phyloP scores from a whole-genome alignment of 768 basidiomycete species.

The Suillus hirtellus region DNA sequence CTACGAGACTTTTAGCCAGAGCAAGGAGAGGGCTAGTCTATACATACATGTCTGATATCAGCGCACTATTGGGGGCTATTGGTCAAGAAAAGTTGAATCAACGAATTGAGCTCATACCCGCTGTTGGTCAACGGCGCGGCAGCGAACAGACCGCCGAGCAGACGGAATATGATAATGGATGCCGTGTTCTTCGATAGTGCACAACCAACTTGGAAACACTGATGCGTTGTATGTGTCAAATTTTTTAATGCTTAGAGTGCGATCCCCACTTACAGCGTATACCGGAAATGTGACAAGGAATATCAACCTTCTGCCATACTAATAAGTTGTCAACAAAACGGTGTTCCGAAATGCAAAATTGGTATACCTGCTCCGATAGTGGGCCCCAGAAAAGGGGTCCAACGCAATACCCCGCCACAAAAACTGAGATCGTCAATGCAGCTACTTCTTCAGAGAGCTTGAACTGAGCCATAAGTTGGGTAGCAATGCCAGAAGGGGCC shows the following conservation, averaged over 20 bases:
- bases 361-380: neutral
- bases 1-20: neutral
- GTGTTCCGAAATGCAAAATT: too few relatives aligned
- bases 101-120: neutral
- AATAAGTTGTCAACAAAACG: neutral
- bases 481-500: neutral
- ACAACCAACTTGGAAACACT: neutral
- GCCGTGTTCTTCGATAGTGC: neutral
- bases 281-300: neutral
- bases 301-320: neutral
- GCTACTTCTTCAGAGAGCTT: neutral
- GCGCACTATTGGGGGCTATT: neutral
- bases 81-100: neutral
- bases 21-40: neutral
- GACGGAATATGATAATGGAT: neutral
- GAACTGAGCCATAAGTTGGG: neutral
- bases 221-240: neutral
- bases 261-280: neutral
- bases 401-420: neutral
- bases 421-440: neutral
- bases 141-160: neutral
- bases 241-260: neutral
- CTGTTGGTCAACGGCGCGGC: neutral
- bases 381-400: neutral
- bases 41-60: neutral